A percentile compares a stretch with the other conserved stretches of the same genome.
These are phyloP conservation scores for Aspergillus conjunctus DNA, from an alignment of 495 filamentous ascomycete genomes.

Conservation along the genomic window DNA sequence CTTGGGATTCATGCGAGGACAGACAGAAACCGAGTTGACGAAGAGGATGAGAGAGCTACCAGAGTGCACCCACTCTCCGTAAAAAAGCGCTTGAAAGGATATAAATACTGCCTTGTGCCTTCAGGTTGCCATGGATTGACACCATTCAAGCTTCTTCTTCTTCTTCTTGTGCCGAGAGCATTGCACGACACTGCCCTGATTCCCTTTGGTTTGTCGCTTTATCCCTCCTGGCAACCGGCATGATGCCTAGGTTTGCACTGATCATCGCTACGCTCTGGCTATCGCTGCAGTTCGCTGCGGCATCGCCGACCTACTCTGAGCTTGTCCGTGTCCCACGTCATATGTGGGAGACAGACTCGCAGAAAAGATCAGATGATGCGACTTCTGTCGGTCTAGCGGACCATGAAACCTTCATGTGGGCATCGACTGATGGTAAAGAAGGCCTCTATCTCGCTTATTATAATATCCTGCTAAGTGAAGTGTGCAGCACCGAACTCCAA, in stretches of 20 bases:
- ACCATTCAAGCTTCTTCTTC: too few relatives aligned
- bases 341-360: slow-evolving; percentile 7
- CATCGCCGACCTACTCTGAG: background rate
- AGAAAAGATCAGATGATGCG: background rate
- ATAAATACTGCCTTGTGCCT: too few relatives aligned
- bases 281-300: background rate
- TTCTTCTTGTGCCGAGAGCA: background rate
- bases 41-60: too few relatives aligned
- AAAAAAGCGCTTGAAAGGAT: too few relatives aligned
- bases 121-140: too few relatives aligned
- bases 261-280: slow-evolving; percentile 5
- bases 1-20: background rate
- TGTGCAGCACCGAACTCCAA: background rate
- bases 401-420: slow-evolving; percentile 14
- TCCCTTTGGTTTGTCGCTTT: background rate
- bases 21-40: too few relatives aligned
- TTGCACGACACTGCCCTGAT: too few relatives aligned
- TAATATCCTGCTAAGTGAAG: too few relatives aligned
- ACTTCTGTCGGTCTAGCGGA: background rate
- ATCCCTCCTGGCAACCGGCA: background rate
- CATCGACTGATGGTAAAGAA: slow-evolving; percentile 8
- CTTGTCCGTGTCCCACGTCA: slow-evolving; percentile 13
- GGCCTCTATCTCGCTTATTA: too few relatives aligned
- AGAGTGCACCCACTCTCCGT: too few relatives aligned
- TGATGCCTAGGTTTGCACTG: background rate